Conservation (phyloP, 2,329 filamentous ascomycete species). For the Sporothrix curviconia region DNA sequence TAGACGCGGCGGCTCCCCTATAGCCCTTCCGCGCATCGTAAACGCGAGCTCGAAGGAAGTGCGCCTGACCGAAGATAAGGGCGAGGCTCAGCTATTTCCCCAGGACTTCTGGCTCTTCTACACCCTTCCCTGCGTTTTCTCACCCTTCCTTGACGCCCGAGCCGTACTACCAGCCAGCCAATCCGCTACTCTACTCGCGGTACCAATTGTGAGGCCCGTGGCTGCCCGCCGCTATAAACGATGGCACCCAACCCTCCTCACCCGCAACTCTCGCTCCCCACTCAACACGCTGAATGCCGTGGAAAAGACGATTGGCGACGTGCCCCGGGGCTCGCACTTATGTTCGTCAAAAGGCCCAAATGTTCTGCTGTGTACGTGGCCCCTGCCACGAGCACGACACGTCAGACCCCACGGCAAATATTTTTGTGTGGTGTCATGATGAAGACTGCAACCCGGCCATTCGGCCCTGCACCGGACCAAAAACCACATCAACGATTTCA, state of each 20-base stretch:
- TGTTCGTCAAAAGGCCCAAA: conserved; percentile 73
- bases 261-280: conserved; percentile 59
- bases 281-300: conserved; percentile 66
- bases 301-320: conserved; percentile 70
- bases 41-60: conserved; percentile 59
- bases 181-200: conserved; percentile 82
- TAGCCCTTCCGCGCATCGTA: conserved; percentile 50
- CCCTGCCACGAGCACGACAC: conserved; percentile 71
- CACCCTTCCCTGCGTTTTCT: conserved; percentile 70
- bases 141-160: conserved; percentile 61
- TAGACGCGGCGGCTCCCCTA: conserved; percentile 59
- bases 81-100: conserved; percentile 60
- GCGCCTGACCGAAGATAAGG: conserved; percentile 57
- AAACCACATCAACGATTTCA: conserved; percentile 79
- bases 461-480: conserved; percentile 72
- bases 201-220: conserved; percentile 67
- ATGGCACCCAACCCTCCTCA: conserved; percentile 58
- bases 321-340: conserved; percentile 74
- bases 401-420: conserved; percentile 75
- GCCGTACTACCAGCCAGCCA: conserved; percentile 68
- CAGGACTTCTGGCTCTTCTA: conserved; percentile 69
- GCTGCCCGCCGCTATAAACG: conserved; percentile 65
- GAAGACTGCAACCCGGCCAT: conserved; percentile 80
- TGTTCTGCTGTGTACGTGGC: conserved; percentile 77
- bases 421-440: conserved; percentile 78